Evolutionary conservation across 345 rosid genomes (phyloP), one percentile per base, ranked within the genome.

Genomic region (Syzygium jambos): DNA sequence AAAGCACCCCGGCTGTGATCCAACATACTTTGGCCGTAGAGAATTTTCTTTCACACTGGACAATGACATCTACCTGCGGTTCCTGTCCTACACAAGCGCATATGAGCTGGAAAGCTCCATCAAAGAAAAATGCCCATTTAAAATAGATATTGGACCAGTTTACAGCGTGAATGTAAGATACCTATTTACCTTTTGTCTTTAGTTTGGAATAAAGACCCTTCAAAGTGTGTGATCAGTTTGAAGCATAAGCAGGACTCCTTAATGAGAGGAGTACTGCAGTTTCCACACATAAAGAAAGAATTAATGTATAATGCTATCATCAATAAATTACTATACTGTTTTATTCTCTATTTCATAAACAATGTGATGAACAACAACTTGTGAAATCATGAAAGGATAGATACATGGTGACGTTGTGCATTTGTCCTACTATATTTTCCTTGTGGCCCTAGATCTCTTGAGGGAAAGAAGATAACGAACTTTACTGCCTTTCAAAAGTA

Each of bases 1-100:
- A 89, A 96, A 94, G 91, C 99, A 96, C 92, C 98, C 98, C 52
- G 99, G 92, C 73, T 97, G 99, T 56, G 98, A 97, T 88, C 92
- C 89, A 41, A 93, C 92, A 83, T 96, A 94, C 91, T 88, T 94
- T 85, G 93, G 94, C 77, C 89, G 98, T 84, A 95, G 99, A 89
- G 99, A 97, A 84, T 95, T 97, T 89, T 95, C 99, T 5, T 96
- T 94, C 90, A 97, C 99, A 3, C 93, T 97, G 53, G 97, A 93
- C 30, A 93, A 94, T 89, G 97, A 97, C 90, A 92, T 93, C 88
- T 94, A 94, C 88, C 65, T 95, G 88, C 94, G 99, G 51, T 97
- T 93, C 86, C 95, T 89, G 93, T 95, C 98, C 53, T 95, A 95
- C 92, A 92, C 93, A 89, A 92, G 88, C 80, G 93, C 86, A 51